Base-by-base conservation (phyloP, 1,284 basidiomycete genomes). In the Trametes hirsuta region DNA sequence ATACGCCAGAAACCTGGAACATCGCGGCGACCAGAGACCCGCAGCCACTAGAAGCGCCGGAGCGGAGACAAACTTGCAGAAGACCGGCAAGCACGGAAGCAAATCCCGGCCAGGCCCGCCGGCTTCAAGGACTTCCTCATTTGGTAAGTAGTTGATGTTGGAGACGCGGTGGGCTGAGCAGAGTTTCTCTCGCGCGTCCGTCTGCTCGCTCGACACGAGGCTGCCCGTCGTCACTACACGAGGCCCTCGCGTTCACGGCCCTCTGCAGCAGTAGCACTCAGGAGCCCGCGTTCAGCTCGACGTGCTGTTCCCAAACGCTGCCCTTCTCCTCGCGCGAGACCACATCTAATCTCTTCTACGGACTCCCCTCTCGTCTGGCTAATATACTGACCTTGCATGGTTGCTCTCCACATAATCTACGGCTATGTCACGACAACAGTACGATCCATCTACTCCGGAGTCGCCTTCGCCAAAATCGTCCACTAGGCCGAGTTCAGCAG, bases 231-330 rank as follows among this genome's bases (percentile, higher is more conserved):
- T 69, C 70, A 70, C 67, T 63, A 66, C 58, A 74, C 72, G 72
- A 72, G 72, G 72, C 71, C 68, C 71, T 69, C 71, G 72, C 71
- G 71, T 72, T 74, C 72, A 72, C 62, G 66, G 69, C 64, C 66
- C 55, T 60, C 64, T 65, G 66, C 64, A 68, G 70, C 64, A 64
- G 62, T 63, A 61, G 67, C 65, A 66, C 68, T 62, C 56, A 64
- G 60, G 66, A 71, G 71, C 68, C 67, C 65, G 64, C 66, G 65
- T 68, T 59, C 66, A 68, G 70, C 70, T 69, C 67, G 58, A 25
- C 62, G 69, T 69, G 71, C 68, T 63, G 55, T 53, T 53, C 53
- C 59, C 48, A 61, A 46, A 66, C 67, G 65, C 66, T 65, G 65
- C 63, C 59, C 62, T 47, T 65, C 47, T 55, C 63, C 52, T 55